Conservation (phyloP, 116 monocot genomes). For the Phalaenopsis hybrid region DNA sequence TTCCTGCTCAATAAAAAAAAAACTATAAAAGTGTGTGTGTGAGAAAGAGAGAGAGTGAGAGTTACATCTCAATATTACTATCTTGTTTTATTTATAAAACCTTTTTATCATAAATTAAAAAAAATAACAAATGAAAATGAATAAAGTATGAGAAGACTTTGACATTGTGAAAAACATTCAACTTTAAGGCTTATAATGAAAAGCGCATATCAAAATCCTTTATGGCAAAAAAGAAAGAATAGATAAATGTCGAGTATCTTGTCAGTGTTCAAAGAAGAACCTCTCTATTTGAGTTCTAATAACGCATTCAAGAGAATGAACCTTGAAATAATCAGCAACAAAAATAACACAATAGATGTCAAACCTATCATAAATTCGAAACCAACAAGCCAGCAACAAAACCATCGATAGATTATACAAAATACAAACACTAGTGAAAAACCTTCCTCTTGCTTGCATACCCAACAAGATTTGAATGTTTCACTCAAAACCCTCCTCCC, state of each 20-base stretch:
- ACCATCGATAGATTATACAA: not conserved
- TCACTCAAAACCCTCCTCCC: not conserved
- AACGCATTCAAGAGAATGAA: not conserved
- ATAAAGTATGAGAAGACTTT: not conserved
- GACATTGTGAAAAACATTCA: not conserved
- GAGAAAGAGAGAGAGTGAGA: not conserved
- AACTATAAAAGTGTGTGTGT: not conserved
- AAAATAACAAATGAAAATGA: not conserved
- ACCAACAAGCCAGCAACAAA: not conserved
- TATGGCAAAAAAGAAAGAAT: not conserved
- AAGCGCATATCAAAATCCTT: not conserved
- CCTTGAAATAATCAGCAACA: not conserved
- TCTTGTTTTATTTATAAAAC: not conserved
- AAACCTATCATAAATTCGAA: not conserved
- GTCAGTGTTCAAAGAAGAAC: not conserved
- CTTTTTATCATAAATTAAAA: not conserved
- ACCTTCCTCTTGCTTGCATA: not conserved
- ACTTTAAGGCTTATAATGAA: not conserved
- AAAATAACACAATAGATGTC: not conserved
- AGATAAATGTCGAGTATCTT: not conserved
- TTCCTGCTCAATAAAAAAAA: constrained; percentile 44
- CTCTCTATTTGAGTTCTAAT: not conserved
- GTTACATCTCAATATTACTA: not conserved
- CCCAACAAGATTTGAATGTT: not conserved
- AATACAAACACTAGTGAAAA: not conserved